A percentile compares a stretch with the other conserved stretches of the same genome.
Conservation (phyloP, 306 rosid genomes). For the Trichosanthes truncata region DNA sequence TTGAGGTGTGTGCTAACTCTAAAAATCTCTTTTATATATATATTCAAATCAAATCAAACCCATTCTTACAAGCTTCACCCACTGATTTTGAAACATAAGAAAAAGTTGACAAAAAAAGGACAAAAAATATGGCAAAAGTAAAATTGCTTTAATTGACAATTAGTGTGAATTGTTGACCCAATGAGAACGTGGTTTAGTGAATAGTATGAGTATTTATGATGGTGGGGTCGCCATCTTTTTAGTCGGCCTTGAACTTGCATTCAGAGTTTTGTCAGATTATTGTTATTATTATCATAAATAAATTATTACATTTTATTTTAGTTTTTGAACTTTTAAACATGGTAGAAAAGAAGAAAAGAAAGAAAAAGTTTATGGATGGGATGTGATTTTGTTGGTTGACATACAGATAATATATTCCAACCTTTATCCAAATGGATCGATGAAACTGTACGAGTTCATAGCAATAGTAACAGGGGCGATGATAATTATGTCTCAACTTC, state of each 20-base stretch:
- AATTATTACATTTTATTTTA: too few species aligned
- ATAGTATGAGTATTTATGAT: not conserved
- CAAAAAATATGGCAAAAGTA: not conserved
- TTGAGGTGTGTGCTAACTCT: conserved; percentile 34
- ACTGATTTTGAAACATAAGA: not conserved
- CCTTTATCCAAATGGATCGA: conserved; percentile 45
- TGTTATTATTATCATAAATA: too few species aligned
- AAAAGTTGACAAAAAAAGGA: too few species aligned
- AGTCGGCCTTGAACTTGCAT: too few species aligned
- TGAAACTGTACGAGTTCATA: conserved; percentile 64
- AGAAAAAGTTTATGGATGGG: too few species aligned
- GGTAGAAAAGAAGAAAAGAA: too few species aligned
- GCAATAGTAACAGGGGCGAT: conserved; percentile 36
- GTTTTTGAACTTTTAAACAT: too few species aligned
- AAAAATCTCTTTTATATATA: too few species aligned
- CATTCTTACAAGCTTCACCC: not conserved
- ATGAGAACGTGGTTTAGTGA: not conserved
- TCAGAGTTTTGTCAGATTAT: too few species aligned
- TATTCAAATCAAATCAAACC: too few species aligned
- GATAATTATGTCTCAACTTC: conserved; percentile 56
- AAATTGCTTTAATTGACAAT: not conserved
- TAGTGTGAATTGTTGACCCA: not conserved
- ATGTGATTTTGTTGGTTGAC: not conserved
- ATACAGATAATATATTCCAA: conserved; percentile 51
- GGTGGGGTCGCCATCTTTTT: not conserved